Evolutionary conservation across 352 stramenopile species (phyloP).

Genomic region (Pythium utonaiense): DNA sequence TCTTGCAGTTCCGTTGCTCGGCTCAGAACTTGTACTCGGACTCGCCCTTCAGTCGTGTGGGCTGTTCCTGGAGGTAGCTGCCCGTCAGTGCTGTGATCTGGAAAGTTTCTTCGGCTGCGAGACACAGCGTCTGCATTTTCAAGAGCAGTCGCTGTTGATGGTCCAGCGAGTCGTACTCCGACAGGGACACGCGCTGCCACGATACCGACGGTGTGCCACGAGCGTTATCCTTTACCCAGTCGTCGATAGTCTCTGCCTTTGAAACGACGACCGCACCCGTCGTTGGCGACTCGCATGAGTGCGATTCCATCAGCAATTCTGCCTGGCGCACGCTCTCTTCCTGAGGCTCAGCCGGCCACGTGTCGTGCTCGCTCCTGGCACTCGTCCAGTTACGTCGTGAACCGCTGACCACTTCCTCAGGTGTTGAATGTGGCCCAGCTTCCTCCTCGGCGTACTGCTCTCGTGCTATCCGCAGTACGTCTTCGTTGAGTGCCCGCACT

Average conservation of each 20-base stretch:
- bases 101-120: slow-evolving; percentile 11
- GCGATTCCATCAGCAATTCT: background rate
- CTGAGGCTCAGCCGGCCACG: background rate
- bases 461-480: slow-evolving; percentile 4
- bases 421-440: no score
- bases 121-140: slow-evolving; percentile 7
- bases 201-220: background rate
- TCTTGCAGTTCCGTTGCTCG: background rate
- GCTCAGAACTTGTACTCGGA: background rate
- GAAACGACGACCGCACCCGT: background rate
- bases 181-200: background rate
- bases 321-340: background rate
- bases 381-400: background rate
- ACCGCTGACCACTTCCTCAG: no score
- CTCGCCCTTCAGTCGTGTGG: background rate
- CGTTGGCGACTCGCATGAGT: background rate
- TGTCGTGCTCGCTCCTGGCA: background rate
- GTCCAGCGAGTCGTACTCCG: background rate
- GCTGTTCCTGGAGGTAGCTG: slow-evolving; percentile 1
- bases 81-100: slow-evolving; percentile 8
- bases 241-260: slow-evolving; percentile 6
- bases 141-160: slow-evolving; percentile 1
- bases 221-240: background rate
- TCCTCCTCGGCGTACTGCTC: slow-evolving; percentile 4
- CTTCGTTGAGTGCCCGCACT: background rate